phyloP scores from a whole-genome alignment of 352 stramenopile genomes.

The Phytopythium delawarense region DNA sequence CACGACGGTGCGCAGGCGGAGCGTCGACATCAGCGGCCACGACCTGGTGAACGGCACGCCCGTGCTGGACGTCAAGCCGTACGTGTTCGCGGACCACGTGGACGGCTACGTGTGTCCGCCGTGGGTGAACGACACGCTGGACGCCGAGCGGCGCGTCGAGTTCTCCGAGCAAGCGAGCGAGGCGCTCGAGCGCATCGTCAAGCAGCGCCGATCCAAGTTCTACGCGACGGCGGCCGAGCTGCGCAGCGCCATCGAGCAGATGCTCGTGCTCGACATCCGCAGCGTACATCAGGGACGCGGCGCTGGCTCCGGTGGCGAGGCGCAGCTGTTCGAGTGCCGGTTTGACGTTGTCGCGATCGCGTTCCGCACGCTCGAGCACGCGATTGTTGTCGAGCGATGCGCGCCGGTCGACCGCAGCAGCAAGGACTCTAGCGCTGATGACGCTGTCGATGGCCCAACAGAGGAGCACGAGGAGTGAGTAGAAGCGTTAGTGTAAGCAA shows the following conservation, averaged over 20 bases:
- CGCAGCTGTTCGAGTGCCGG: constrained; percentile 64
- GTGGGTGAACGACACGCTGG: constrained; percentile 43
- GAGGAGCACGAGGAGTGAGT: background rate
- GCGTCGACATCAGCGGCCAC: constrained; percentile 90
- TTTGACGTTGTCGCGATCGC: constrained; percentile 75
- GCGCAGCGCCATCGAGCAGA: constrained; percentile 62
- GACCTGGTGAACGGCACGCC: constrained; percentile 96
- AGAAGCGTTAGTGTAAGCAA: background rate
- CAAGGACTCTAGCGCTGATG: background rate
- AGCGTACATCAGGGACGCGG: constrained; percentile 78
- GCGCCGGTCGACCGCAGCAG: background rate
- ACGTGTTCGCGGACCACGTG: constrained; percentile 87
- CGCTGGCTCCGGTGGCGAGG: constrained; percentile 29
- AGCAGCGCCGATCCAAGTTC: constrained; percentile 48
- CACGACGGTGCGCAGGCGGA: constrained; percentile 25
- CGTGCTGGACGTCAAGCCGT: constrained; percentile 98
- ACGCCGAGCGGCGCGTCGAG: constrained; percentile 43
- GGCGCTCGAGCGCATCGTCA: constrained; percentile 36
- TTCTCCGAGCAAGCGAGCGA: constrained; percentile 42
- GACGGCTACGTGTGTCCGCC: constrained; percentile 47
- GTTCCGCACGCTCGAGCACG: constrained; percentile 67
- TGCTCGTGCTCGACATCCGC: constrained; percentile 81
- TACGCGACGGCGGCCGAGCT: constrained; percentile 57
- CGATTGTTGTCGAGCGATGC: constrained; percentile 61
- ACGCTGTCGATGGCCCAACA: background rate